phyloP scores from a whole-genome alignment of 2,329 filamentous ascomycete genomes.

The Rhynchosporium graminicola region DNA sequence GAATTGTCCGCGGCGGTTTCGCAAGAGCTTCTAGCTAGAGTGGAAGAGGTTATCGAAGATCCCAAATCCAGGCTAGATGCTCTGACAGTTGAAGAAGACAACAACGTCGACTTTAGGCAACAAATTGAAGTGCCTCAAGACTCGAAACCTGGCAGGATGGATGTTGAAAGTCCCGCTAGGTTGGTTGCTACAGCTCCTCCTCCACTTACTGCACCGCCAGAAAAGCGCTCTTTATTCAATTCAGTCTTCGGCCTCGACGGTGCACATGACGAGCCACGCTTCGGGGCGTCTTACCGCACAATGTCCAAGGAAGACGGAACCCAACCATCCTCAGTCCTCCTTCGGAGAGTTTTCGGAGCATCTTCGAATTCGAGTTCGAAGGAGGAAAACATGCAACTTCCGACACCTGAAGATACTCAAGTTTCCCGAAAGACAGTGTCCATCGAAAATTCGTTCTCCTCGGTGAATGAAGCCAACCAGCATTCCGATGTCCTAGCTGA shows the following conservation, averaged over 20 bases:
- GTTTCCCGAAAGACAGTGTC: slow-evolving; percentile 20
- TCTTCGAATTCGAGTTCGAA: neutral
- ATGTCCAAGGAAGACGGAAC: slow-evolving; percentile 16
- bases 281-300: slow-evolving; percentile 16
- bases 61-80: neutral
- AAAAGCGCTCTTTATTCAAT: slow-evolving; percentile 14
- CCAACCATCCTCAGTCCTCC: slow-evolving; percentile 1
- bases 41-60: neutral
- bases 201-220: neutral
- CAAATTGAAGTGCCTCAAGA: neutral
- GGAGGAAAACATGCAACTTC: slow-evolving; percentile 28
- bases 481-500: neutral
- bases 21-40: neutral
- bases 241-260: slow-evolving; percentile 29
- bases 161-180: neutral
- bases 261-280: slow-evolving; percentile 27
- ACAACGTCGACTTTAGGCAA: neutral
- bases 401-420: slow-evolving; percentile 37
- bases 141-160: neutral
- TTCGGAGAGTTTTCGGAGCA: neutral
- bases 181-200: neutral
- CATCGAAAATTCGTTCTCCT: slow-evolving; percentile 24
- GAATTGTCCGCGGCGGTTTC: neutral
- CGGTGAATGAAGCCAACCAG: neutral
- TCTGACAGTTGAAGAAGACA: neutral